Evolutionary conservation across 2,329 filamentous ascomycete species (phyloP), one percentile per base, ranked within the genome.

Genomic region (Monilinia fructigena): DNA sequence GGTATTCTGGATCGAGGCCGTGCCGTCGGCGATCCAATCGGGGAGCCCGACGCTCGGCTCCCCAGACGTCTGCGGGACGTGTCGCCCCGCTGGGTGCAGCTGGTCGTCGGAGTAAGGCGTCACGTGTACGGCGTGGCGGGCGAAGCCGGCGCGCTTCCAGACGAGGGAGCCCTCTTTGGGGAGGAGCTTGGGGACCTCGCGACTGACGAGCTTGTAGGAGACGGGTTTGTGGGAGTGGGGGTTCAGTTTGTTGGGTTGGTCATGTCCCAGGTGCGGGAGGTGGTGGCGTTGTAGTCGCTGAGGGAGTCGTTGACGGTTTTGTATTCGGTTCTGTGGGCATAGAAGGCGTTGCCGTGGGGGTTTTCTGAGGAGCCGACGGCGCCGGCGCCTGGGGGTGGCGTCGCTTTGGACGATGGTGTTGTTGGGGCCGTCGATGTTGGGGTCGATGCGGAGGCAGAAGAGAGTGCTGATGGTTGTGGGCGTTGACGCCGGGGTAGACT

Each of bases 401-500:
- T 97, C 93, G 16, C 89, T 88, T 79, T 93, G 86, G 81, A 92
- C 94, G 67, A 97, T 83, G 0, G 92, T 93, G 77, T 97, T 97
- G 70, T 88, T 84, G 0, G 89, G 86, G 0, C 93, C 93, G 75
- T 97, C 93, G 65, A 97, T 85, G 75, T 94, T 95, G 42, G 93
- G 86, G 76, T 97, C 91, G 54, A 97, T 82, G 53, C 93, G 91
- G 54, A 97, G 81, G 76, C 92, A 97, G 85, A 97, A 97, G 42
- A 97, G 84, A n/a, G 77, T 97, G 93, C 78, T 97, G 93, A 78
- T 97, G 93, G 80, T 97, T 97, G 80, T 97, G 93, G 0, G 93
- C 93, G 74, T 97, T 96, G 75, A 97, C 92, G 52, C 91, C 82
- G 0, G 92, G 91, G 75, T 94, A 95, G 11, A 97, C 93, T 77